Percentiles rank a stretch among this genome's conserved stretches.
These are phyloP conservation scores for Nematodospora valgi DNA, from an alignment of 805 yeast species.

Conservation along the genomic window DNA sequence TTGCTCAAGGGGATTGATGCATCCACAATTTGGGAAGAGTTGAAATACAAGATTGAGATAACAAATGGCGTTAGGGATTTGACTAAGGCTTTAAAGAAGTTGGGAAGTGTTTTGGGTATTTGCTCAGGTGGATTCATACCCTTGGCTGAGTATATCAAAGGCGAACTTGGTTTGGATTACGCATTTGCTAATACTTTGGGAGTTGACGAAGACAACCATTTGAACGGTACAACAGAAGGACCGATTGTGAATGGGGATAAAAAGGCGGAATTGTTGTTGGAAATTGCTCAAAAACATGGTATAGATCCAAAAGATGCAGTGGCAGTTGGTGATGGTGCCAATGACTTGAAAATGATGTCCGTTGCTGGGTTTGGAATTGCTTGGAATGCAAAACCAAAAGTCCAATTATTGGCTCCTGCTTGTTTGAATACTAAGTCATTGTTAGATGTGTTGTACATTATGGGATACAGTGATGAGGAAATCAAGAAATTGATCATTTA, in stretches of 20 bases:
- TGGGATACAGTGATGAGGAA: slow-evolving; percentile 68
- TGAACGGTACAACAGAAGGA: slow-evolving; percentile 79
- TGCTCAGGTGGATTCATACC: slow-evolving; percentile 95
- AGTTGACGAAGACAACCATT: slow-evolving; percentile 40
- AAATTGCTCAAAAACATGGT: slow-evolving; percentile 54
- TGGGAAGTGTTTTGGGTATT: slow-evolving; percentile 75
- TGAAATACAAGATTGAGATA: slow-evolving; percentile 63
- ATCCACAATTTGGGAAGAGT: slow-evolving; percentile 68
- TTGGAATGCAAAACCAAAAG: slow-evolving; percentile 96
- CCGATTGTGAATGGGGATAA: slow-evolving; percentile 80
- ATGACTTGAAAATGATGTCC: slow-evolving; percentile 89
- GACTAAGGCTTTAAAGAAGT: slow-evolving; percentile 53
- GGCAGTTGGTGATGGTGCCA: slow-evolving; percentile 97
- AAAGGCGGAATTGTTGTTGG: slow-evolving; percentile 70
- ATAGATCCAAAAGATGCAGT: slow-evolving; percentile 54
- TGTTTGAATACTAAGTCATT: slow-evolving; percentile 72
- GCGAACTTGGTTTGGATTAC: slow-evolving; percentile 68
- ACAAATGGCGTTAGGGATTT: slow-evolving; percentile 87
- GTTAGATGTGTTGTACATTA: slow-evolving; percentile 71
- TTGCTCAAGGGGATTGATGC: slow-evolving; percentile 82
- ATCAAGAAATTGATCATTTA: slow-evolving; percentile 23
- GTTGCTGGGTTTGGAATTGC: slow-evolving; percentile 93
- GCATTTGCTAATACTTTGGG: slow-evolving; percentile 79
- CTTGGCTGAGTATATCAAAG: slow-evolving; percentile 72
- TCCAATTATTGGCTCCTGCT: slow-evolving; percentile 79